Base-by-base conservation (phyloP, 2,329 filamentous ascomycete species). In the Fusarium cicatricum region DNA sequence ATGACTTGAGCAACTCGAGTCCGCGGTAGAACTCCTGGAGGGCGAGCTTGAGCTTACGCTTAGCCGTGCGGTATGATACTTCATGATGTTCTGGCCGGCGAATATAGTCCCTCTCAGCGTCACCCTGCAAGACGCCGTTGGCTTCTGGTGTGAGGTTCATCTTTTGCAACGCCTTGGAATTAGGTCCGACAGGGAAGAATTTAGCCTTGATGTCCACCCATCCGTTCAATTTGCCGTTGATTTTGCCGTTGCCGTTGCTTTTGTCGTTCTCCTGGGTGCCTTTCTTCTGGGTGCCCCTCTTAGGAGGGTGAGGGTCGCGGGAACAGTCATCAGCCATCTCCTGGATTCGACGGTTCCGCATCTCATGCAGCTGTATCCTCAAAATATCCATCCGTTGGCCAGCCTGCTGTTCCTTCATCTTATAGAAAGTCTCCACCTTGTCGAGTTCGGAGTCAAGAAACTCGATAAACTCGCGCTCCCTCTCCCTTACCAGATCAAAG, bases 371-470 rank as follows among this genome's bases (percentile, higher is more conserved):
- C 72, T 99, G 95, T 45, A 92, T 86, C 36, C 90, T 85, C 40
- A 99, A 80, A 4, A 89, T 73, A 1, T 80, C 77, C 19, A 97
- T 78, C 2, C 93, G 85, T 49, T 88, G 78, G 0, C 86, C 89
- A 0, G 94, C 91, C 71, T 97, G 91, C 23, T 90, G 84, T 71
- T 99, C 95, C 71, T 97, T 97, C 64, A 85, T 78, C 65, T 85
- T 87, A 78, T 98, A 98, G 70, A 99, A 99, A 0, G 80, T 77
- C 71, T 99, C 93, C 11, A 99, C 91, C 75, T 98, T 99, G n/a
- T 88, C 82, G 12, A 99, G 79, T 75, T 99, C 90, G 10, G 78
- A 79, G 66, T 97, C 91, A 47, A 99, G 79, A 69, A 95, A 99
- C 0, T 80, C 76, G 72, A 93, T 94, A 71, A 99, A 98, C 12